Percentiles rank a stretch among this genome's conserved stretches.
Conservation (phyloP, 1,139 yeast species). For the Tardiomyces digboiensis region DNA sequence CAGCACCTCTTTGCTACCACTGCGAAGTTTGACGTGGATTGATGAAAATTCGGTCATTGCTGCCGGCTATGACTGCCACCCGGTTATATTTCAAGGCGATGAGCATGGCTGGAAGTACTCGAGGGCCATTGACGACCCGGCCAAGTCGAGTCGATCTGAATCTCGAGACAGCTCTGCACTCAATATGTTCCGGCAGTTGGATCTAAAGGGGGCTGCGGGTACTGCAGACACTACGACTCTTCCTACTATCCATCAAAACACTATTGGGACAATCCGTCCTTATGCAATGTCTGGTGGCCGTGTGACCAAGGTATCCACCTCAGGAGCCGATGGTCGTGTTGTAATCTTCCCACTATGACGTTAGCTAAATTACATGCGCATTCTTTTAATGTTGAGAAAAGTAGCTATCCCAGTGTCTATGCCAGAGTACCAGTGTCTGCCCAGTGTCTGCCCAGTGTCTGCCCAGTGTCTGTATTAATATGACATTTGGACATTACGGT, state of each 20-base stretch:
- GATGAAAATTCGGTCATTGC: conserved; percentile 60
- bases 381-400: not conserved
- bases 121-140: conserved; percentile 54
- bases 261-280: conserved; percentile 60
- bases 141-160: conserved; percentile 36
- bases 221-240: conserved; percentile 40
- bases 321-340: conserved; percentile 86
- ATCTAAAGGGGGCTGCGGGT: conserved; percentile 71
- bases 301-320: conserved; percentile 50
- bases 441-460: no score
- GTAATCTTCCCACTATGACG: conserved; percentile 45
- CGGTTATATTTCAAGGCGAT: conserved; percentile 71
- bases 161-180: conserved; percentile 73
- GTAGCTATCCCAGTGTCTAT: no score
- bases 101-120: conserved; percentile 59
- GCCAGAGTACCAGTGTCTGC: no score
- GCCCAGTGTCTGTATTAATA: no score
- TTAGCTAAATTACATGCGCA: not conserved
- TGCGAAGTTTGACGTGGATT: conserved; percentile 63
- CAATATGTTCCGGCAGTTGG: conserved; percentile 93
- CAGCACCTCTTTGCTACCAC: conserved; percentile 74
- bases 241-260: conserved; percentile 83
- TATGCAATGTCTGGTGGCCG: conserved; percentile 33
- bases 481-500: no score
- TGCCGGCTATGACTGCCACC: conserved; percentile 92